Evolutionary conservation across 2,329 filamentous ascomycete species (phyloP), one percentile per base, ranked within the genome.

Genomic region (Curvularia sp.): DNA sequence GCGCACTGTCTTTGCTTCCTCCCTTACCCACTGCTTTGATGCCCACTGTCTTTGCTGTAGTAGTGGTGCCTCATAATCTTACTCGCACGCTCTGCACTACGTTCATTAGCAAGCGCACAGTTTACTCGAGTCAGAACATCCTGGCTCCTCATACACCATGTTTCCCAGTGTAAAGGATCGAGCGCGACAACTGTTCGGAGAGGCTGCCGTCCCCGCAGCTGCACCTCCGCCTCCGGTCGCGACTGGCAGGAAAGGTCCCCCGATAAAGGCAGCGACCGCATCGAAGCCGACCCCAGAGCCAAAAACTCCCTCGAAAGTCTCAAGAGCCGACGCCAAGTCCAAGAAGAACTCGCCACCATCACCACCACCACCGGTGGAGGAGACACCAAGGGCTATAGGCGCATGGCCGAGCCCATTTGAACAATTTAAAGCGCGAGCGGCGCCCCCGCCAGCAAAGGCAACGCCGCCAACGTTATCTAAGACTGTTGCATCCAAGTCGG

Each of bases 121-220:
- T 48, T 42, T 25, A 41, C 34, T 19, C 46, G 45, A 55, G 51
- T 54, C 52, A 41, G 49, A 13, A 34, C 25, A 55, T 27, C 41
- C 39, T 52, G 30, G 32, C 27, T 32, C 12, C 38, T 36, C 28
- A 38, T 48, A 57, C 57, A 60, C 57, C 25, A 67, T 67, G 64
- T 67, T 66, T 53, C 58, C 63, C 55, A 65, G 65, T 49, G 65
- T 67, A 18, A 68, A 66, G 55, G 63, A 68, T 54, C 55, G 65
- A 60, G 60, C 55, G 36, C 57, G 55, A 41, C 60, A 63, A 45
- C 28, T 61, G 21, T 55, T 61, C 39, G 52, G 49, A 13, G 56
- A 59, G 18, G 39, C 48, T 23, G 56, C 51, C 7, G 23, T 55
- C 19, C 48, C 59, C 9, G 52, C 41, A 18, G 34, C 46, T 9